Percentiles rank a stretch among this genome's conserved stretches.
Evolutionary conservation across 768 basidiomycete species (phyloP).

Genomic region (Russula compacta): DNA sequence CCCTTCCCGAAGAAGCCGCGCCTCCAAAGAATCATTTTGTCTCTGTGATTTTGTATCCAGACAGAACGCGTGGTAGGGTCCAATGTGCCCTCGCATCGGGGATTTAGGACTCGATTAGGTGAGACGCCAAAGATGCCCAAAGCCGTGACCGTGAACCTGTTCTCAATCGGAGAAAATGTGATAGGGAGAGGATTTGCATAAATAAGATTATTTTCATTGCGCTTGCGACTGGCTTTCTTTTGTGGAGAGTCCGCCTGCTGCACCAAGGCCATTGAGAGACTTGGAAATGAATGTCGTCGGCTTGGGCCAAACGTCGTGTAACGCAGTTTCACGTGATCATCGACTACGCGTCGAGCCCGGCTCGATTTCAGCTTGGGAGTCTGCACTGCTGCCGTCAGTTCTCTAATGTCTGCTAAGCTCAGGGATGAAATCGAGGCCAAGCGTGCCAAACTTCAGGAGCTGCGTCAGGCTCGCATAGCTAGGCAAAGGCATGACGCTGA

Average conservation of each 20-base stretch:
- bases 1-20: constrained; percentile 98
- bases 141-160: constrained; percentile 30
- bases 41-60: constrained; percentile 61
- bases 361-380: too few species aligned
- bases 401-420: constrained; percentile 54
- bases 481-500: constrained; percentile 52
- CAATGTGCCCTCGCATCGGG: constrained; percentile 67
- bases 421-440: constrained; percentile 89
- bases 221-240: constrained; percentile 44
- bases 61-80: constrained; percentile 79
- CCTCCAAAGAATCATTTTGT: constrained; percentile 71
- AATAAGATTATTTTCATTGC: constrained; percentile 55
- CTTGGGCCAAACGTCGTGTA: constrained; percentile 16
- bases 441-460: constrained; percentile 74
- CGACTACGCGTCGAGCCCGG: too few species aligned
- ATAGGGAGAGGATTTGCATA: constrained; percentile 67
- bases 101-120: constrained; percentile 53
- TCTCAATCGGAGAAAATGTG: constrained; percentile 38
- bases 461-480: constrained; percentile 69
- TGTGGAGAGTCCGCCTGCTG: constrained; percentile 1
- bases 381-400: not conserved
- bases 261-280: constrained; percentile 32
- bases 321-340: constrained; percentile 1
- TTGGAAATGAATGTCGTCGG: not conserved
- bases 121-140: constrained; percentile 43